Evolutionary conservation across 169 alveolate genomes (phyloP).

Genomic region (Cryptosporidium bovis): DNA sequence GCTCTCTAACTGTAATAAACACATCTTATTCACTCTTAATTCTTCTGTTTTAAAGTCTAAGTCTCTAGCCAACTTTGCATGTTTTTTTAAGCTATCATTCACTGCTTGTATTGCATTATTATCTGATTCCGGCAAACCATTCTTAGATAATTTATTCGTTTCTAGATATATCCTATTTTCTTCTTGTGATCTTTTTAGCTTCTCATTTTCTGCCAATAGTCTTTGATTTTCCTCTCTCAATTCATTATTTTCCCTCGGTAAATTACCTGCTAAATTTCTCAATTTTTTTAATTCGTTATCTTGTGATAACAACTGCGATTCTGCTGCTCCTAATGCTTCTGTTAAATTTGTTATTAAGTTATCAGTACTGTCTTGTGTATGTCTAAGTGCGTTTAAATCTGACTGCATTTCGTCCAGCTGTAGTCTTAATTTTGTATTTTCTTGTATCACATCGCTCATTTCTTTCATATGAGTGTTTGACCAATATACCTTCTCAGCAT

Average conservation of each 20-base stretch:
- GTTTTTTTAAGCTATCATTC: constrained; percentile 26
- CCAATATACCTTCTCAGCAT: constrained; percentile 67
- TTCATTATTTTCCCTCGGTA: constrained; percentile 53
- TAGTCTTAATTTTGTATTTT: constrained; percentile 51
- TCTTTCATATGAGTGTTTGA: constrained; percentile 74
- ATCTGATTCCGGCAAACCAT: constrained; percentile 7
- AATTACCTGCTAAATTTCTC: constrained; percentile 35
- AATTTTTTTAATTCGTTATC: constrained; percentile 52
- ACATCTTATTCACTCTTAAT: constrained; percentile 62
- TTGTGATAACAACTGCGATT: constrained; percentile 47
- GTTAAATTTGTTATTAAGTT: constrained; percentile 61
- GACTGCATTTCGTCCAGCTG: constrained; percentile 68
- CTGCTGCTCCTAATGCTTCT: constrained; percentile 70
- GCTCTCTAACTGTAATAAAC: constrained; percentile 67
- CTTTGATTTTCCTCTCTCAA: constrained; percentile 57
- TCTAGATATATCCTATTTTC: neutral
- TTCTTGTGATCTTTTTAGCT: constrained; percentile 41
- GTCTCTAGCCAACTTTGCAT: constrained; percentile 56
- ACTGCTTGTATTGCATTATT: constrained; percentile 47
- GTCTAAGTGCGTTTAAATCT: constrained; percentile 68
- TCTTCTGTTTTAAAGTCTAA: constrained; percentile 64
- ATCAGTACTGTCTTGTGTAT: constrained; percentile 65
- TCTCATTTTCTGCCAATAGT: constrained; percentile 47
- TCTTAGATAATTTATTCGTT: constrained; percentile 1
- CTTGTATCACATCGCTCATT: constrained; percentile 73